Conservation (phyloP, 371 early-diverging fungal genomes). For the Coemansia sp. region DNA sequence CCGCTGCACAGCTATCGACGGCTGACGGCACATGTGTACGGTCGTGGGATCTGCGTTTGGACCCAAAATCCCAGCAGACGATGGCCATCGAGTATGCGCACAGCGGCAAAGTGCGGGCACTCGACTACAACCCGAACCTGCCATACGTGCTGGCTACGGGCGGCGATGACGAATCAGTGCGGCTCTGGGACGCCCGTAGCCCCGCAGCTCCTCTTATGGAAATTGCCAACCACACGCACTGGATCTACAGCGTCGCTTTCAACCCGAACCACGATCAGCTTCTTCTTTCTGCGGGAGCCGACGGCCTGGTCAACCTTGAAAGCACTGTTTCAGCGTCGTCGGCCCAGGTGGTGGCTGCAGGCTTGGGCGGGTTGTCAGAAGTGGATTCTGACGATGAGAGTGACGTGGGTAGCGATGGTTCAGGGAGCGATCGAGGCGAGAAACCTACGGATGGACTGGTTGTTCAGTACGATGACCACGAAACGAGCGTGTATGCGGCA, state of each 20-base stretch:
- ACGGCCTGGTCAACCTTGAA: slow-evolving; percentile 81
- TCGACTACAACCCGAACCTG: slow-evolving; percentile 85
- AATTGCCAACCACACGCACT: slow-evolving; percentile 79
- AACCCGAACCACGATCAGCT: slow-evolving; percentile 90
- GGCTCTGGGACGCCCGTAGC: slow-evolving; percentile 82
- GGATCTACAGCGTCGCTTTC: slow-evolving; percentile 82
- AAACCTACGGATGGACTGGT: slow-evolving; percentile 78
- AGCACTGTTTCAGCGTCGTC: slow-evolving; percentile 81
- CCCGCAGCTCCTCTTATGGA: slow-evolving; percentile 57
- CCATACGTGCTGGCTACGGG: slow-evolving; percentile 78
- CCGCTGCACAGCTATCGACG: slow-evolving; percentile 56
- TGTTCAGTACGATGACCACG: slow-evolving; percentile 83
- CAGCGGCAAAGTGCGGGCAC: slow-evolving; percentile 61
- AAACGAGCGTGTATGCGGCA: slow-evolving; percentile 86
- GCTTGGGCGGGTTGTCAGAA: slow-evolving; percentile 17
- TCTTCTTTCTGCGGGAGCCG: slow-evolving; percentile 77
- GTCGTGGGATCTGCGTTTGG: slow-evolving; percentile 70
- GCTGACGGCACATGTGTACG: slow-evolving; percentile 59
- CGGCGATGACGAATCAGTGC: slow-evolving; percentile 79
- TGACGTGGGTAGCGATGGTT: slow-evolving; percentile 2
- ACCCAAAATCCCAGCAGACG: slow-evolving; percentile 34
- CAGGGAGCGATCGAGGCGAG: slow-evolving; percentile 29
- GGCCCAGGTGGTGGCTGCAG: slow-evolving; percentile 47
- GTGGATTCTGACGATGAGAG: slow-evolving; percentile 38
- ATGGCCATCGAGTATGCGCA: slow-evolving; percentile 57